These are phyloP conservation scores for Cudoniella acicularis DNA, from an alignment of 495 filamentous ascomycete genomes.

Conservation along the genomic window DNA sequence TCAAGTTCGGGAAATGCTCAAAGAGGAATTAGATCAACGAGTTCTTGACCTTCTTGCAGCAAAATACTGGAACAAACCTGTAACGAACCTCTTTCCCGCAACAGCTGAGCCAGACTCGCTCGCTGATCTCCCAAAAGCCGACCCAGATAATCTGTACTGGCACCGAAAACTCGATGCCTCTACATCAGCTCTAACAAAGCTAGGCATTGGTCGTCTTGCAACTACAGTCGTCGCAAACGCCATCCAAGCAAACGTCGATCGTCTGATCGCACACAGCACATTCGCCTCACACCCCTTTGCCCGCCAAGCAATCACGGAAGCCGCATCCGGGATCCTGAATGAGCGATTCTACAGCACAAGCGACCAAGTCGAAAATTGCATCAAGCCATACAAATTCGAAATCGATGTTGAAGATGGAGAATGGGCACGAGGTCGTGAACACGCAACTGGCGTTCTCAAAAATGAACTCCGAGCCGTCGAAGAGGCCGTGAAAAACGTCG, in stretches of 20 bases:
- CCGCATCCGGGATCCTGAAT: slow-evolving; percentile 80
- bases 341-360: slow-evolving; percentile 94
- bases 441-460: slow-evolving; percentile 71
- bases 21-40: slow-evolving; percentile 88
- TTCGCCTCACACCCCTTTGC: slow-evolving; percentile 91
- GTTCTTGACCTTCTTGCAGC: slow-evolving; percentile 94
- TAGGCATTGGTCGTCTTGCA: slow-evolving; percentile 88
- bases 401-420: slow-evolving; percentile 90
- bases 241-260: slow-evolving; percentile 81
- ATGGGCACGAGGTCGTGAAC: slow-evolving; percentile 80
- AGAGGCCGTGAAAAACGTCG: slow-evolving; percentile 67
- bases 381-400: slow-evolving; percentile 98
- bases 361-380: slow-evolving; percentile 98
- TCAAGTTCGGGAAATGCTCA: slow-evolving; percentile 84
- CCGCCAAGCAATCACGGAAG: slow-evolving; percentile 84
- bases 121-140: slow-evolving; percentile 72
- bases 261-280: slow-evolving; percentile 69
- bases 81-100: slow-evolving; percentile 64
- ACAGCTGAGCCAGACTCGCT: slow-evolving; percentile 68
- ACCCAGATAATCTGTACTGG: slow-evolving; percentile 84
- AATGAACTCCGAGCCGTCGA: slow-evolving; percentile 82
- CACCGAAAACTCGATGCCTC: slow-evolving; percentile 92
- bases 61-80: slow-evolving; percentile 96
- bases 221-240: slow-evolving; percentile 85
- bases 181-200: slow-evolving; percentile 81